Evolutionary conservation across 2,329 filamentous ascomycete genomes (phyloP), one percentile per base, ranked within the genome.

Genomic region (Aspergillus pseudoglaucus): DNA sequence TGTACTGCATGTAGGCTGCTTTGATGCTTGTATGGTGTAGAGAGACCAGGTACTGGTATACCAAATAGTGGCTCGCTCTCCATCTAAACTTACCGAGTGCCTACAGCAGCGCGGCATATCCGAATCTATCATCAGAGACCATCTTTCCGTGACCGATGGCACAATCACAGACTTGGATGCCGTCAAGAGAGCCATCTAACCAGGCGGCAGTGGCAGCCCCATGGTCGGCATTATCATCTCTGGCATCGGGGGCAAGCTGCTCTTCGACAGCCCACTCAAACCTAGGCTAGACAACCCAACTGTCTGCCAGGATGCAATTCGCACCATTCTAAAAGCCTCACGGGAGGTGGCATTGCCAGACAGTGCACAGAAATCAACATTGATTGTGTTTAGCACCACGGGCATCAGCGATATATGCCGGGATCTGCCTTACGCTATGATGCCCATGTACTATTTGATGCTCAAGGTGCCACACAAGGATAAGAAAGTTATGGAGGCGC

Each of bases 81-180:
- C 77, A 1, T 55, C 66, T 4, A 80, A 79, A 56, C 73, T 81
- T 42, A 63, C 58, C 41, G 54, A 59, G 7, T 59, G 72, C n/a
- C 68, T 80, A 27, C 58, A 52, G 4, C 57, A 60, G 30, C 71
- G 74, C 54, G 64, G 62, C 12, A 53, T 80, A 44, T 57, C 69
- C 22, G 44, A 63, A 17, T 50, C 60, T 9, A 55, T 57, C 43
- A 48, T 75, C 48, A 46, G 65, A 52, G 49, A 54, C 27, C 59
- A 75, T 47, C 71, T 80, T 30, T 74, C 67, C 48, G 72, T 79
- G 47, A 62, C 76, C 48, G 35, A 70, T 53, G 78, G 78, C 51
- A 67, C 75, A 54, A 70, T 71, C 22, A 71, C 69, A 43, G 68
- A 77, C 52, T 35, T 68, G 30, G 47, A 55, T 3, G 65, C 66